These are phyloP conservation scores for Piper betle DNA, from an alignment of 164 flowering plant species.

Conservation along the genomic window DNA sequence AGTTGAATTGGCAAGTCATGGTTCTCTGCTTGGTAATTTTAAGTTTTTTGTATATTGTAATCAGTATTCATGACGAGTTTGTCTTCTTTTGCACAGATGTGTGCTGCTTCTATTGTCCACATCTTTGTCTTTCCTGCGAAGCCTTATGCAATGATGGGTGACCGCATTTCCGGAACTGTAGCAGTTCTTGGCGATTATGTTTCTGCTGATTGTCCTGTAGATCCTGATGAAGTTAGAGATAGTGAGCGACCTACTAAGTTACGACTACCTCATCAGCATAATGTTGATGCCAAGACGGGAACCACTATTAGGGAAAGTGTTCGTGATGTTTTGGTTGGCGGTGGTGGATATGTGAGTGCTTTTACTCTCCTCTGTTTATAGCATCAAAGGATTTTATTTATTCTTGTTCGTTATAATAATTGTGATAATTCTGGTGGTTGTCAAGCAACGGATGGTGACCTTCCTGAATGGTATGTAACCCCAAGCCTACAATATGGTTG, in stretches of 20 bases:
- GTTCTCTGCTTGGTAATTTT: not conserved
- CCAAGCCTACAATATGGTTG: not conserved
- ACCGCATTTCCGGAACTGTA: conserved; percentile 45
- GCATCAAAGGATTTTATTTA: not conserved
- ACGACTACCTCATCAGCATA: conserved; percentile 80
- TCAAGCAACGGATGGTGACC: too few relatives aligned
- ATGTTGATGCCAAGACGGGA: conserved; percentile 39
- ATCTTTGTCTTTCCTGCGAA: conserved; percentile 87
- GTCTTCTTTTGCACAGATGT: conserved; percentile 91
- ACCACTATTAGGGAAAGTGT: conserved; percentile 86
- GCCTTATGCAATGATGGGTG: conserved; percentile 88
- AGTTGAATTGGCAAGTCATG: too few relatives aligned
- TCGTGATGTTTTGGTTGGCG: conserved; percentile 81
- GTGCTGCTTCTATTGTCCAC: conserved; percentile 85
- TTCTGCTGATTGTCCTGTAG: conserved; percentile 75
- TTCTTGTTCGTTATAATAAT: too few relatives aligned
- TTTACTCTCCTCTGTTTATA: not conserved
- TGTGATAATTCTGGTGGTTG: not conserved
- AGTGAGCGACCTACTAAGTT: conserved; percentile 88
- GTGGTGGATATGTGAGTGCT: conserved; percentile 74
- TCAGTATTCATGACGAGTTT: not conserved
- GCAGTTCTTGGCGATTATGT: conserved; percentile 93
- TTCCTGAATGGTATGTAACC: not conserved
- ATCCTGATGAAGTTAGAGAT: conserved; percentile 95
- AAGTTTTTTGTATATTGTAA: too few relatives aligned